Evolutionary conservation across 225 moss, liverwort and hornwort genomes (phyloP), one percentile per base, ranked within the genome.

Genomic region (Thuidium tamariscinum): DNA sequence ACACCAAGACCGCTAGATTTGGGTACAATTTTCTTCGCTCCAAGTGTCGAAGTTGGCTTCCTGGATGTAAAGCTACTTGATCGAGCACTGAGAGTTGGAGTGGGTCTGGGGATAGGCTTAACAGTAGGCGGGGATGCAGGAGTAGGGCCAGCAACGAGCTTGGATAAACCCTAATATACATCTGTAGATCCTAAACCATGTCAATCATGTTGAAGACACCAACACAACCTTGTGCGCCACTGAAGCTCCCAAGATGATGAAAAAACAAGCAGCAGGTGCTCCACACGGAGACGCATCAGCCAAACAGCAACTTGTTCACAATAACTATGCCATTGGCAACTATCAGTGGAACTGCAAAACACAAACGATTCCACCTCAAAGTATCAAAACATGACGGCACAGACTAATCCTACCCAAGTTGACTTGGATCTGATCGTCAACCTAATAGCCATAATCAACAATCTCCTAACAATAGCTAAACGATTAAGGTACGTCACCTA

Each of bases 1-100:
- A 94, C 93, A 85, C 96, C 98, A 83, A 98, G 91, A 88, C 96
- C 96, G 73, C 98, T 93, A 74, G 91, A 80, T 88, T 95, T 98
- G 44, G 88, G 88, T 78, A 92, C 93, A 64, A 86, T 29, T 89
- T 95, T 98, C 91, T 93, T 96, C 54, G 93, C 92, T 56, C 96
- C 96, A 75, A 98, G 91, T 87, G 91, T 85, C 64, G 92, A 93
- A 80, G 91, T 81, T 62, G 92, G 89, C 90, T 95, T 98, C 86
- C 90, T 95, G 79, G 90, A 77, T 56, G 41, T 21, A 80, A 89
- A 54, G 74, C 92, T 88, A 86, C 55, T 87, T 71, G 91, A 12
- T 13, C 89, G 92, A 91, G 85, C 85, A 86, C 69, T 87, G 59
- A 84, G 29, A 87, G 90, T 83, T 79, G 95, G 87, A 76, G 91